phyloP scores from a whole-genome alignment of 2,329 filamentous ascomycete genomes.

The Colletotrichum sp. region DNA sequence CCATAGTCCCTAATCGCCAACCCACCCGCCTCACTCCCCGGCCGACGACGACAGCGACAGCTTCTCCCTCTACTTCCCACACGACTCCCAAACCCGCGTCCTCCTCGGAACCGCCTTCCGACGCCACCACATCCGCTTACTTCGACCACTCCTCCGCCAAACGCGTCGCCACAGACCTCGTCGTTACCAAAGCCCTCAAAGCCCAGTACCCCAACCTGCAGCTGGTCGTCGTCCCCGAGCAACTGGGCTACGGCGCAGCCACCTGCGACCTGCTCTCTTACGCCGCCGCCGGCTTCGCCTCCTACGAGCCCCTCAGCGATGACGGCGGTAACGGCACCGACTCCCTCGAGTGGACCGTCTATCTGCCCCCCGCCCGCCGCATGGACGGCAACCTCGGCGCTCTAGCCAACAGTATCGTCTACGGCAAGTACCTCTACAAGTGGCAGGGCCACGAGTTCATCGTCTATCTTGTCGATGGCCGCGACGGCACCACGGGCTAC shows the following conservation, averaged over 20 bases:
- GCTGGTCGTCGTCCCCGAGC: constrained; percentile 40
- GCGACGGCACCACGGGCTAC: constrained; percentile 40
- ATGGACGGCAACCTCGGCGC: constrained; percentile 40
- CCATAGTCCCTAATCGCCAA: background rate
- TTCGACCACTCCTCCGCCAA: constrained; percentile 45
- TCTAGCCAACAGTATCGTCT: constrained; percentile 35
- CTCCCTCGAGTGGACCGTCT: constrained; percentile 42
- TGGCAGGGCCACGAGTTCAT: constrained; percentile 48
- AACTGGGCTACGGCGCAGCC: background rate
- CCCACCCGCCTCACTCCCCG: background rate
- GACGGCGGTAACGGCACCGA: constrained; percentile 31
- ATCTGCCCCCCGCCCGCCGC: constrained; percentile 44
- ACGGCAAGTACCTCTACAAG: constrained; percentile 47
- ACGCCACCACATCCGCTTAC: constrained; percentile 29
- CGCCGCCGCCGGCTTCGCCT: constrained; percentile 44
- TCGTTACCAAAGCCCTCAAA: constrained; percentile 44
- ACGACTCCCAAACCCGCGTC: background rate
- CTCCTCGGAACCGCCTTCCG: background rate
- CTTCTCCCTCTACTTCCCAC: background rate
- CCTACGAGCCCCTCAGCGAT: constrained; percentile 32
- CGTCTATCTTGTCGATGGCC: constrained; percentile 45
- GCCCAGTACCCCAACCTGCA: constrained; percentile 47
- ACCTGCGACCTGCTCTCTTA: constrained; percentile 44
- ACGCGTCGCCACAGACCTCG: constrained; percentile 46
- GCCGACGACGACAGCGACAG: background rate